Conservation (phyloP, 352 stramenopile species). For the Peronospora destructor region DNA sequence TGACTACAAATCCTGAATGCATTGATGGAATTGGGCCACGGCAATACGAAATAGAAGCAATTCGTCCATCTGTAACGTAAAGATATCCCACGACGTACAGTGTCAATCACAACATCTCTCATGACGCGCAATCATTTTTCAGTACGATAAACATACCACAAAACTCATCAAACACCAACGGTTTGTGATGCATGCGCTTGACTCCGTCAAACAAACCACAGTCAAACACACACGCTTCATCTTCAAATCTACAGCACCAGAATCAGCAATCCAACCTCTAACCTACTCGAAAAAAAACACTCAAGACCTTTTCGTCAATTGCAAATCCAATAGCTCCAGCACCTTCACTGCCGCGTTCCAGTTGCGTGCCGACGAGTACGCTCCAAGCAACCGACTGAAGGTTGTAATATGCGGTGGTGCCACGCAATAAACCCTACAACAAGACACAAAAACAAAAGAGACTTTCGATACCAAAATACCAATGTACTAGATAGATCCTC, state of each 20-base stretch:
- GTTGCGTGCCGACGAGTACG: constrained; percentile 46
- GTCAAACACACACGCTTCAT: constrained; percentile 78
- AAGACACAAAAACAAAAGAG: constrained; percentile 2
- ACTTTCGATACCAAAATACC: constrained; percentile 2
- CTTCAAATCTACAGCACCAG: constrained; percentile 48
- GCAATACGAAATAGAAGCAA: constrained; percentile 75
- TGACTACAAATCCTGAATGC: constrained; percentile 78
- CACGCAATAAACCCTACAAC: constrained; percentile 65
- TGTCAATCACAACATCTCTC: neutral
- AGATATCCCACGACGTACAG: neutral
- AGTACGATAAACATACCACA: constrained; percentile 46
- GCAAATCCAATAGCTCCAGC: constrained; percentile 54
- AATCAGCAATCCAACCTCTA: constrained; percentile 1
- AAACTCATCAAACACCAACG: constrained; percentile 80
- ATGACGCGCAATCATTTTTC: neutral
- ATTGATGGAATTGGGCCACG: constrained; percentile 70
- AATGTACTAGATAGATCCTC: neutral
- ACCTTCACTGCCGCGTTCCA: constrained; percentile 73
- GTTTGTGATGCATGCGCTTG: constrained; percentile 74
- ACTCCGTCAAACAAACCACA: constrained; percentile 81
- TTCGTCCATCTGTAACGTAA: constrained; percentile 49
- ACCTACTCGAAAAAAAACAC: neutral
- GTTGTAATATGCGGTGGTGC: constrained; percentile 72
- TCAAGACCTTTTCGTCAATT: constrained; percentile 56
- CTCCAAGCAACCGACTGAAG: constrained; percentile 65